Evolutionary conservation across 2,329 filamentous ascomycete species (phyloP), one percentile per base, ranked within the genome.

Genomic region (Claviceps maximensis): DNA sequence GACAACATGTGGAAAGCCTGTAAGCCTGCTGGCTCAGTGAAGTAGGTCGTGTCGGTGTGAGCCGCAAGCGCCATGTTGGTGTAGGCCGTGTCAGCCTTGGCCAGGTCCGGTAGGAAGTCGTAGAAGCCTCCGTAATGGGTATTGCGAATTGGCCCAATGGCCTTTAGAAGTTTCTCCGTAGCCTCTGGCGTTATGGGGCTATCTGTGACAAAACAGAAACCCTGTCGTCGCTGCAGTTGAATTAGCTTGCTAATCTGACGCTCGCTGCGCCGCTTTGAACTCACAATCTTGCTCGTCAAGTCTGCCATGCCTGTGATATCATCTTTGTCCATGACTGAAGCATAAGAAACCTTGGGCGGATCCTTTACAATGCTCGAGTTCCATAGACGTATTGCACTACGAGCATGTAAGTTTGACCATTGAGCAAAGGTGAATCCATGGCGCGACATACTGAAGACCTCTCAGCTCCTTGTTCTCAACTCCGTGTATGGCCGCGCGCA

Each of bases 11-110:
- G 93, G 68, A 98, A 94, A 27, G 93, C 83, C 67, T 98, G 93
- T 36, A 98, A 77, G 10, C 91, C 89, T 2, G 87, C 84, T 0
- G 93, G 91, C 57, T 97, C 91, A 23, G 82, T 89, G 70, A 97
- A 97, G 69, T 98, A 97, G 1, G 91, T 95, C 7, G 82, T 97
- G 69, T 98, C 93, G 1, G 91, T 97, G 68, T 98, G 93, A 1
- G 87, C 84, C 21, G 82, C 80, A 2, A 98, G 78, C 1, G 83
- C 83, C 50, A 93, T 76, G 61, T 86, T 89, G 1, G 91, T 96
- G 71, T 97, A 98, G 3, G 89, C 89, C 1, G 87, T 94, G 63
- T 95, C 89, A 58, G 90, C 90, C 63, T 85, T 85, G 29, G 88
- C 84, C 25, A 96, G 78, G 67, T 96, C 87, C 5, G 90, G 86